Percentiles rank a stretch among this genome's conserved stretches.
Evolutionary conservation across 2,329 filamentous ascomycete species (phyloP).

Genomic region (Calonectria honghensis): DNA sequence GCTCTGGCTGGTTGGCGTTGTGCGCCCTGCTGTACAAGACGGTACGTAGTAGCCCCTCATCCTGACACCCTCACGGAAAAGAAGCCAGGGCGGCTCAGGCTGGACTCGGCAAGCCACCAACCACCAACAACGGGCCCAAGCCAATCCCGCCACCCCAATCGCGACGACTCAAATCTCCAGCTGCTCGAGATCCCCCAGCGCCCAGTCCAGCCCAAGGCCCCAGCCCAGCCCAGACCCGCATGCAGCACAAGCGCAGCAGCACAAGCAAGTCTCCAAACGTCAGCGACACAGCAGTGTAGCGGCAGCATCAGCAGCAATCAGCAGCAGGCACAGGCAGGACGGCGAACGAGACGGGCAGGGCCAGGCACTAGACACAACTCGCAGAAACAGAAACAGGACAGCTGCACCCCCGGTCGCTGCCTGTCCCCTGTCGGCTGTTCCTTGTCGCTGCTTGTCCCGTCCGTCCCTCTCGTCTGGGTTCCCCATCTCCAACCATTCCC

Average conservation of each 20-base stretch:
- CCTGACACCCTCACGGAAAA: neutral
- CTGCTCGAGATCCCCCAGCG: neutral
- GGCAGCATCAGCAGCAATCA: neutral
- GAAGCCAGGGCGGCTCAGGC: slow-evolving; percentile 20
- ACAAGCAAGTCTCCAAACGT: slow-evolving; percentile 7
- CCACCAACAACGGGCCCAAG: slow-evolving; percentile 5
- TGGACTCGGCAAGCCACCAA: slow-evolving; percentile 6
- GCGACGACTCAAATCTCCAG: slow-evolving; percentile 5
- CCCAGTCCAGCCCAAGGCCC: neutral
- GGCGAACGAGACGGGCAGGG: neutral
- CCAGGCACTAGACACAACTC: slow-evolving; percentile 6
- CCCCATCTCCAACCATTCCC: slow-evolving; percentile 20
- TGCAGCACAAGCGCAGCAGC: slow-evolving; percentile 16
- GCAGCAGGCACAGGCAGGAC: neutral
- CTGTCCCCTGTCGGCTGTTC: slow-evolving; percentile 1
- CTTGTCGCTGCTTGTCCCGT: slow-evolving; percentile 25
- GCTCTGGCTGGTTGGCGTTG: neutral
- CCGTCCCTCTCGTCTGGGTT: slow-evolving; percentile 23
- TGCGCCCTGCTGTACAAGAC: neutral
- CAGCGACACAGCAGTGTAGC: slow-evolving; percentile 14
- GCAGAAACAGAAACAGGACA: slow-evolving; percentile 17
- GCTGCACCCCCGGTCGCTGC: slow-evolving; percentile 10
- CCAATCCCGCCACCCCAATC: neutral
- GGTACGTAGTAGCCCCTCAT: slow-evolving; percentile 15
- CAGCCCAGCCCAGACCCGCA: slow-evolving; percentile 14